Evolutionary conservation across 495 filamentous ascomycete genomes (phyloP).

Genomic region (Penicillium cinerascens): DNA sequence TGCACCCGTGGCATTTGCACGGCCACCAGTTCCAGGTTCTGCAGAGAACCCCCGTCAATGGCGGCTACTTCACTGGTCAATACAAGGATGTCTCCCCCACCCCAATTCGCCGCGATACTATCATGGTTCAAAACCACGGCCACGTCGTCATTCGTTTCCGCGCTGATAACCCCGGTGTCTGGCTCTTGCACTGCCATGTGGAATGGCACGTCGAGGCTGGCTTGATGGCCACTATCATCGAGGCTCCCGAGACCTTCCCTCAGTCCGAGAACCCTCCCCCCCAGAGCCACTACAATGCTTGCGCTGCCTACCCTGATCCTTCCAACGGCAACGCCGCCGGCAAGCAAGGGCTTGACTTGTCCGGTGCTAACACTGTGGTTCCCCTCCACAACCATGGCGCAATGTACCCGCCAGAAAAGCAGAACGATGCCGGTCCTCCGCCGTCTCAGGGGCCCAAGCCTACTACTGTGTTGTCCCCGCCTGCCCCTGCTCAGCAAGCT

Average conservation of each 20-base stretch:
- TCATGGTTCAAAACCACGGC: constrained; percentile 53
- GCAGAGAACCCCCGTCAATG: constrained; percentile 40
- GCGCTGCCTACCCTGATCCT: constrained; percentile 20
- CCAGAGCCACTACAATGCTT: constrained; percentile 21
- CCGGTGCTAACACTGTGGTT: constrained; percentile 15
- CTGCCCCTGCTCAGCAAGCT: background rate
- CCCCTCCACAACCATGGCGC: constrained; percentile 13
- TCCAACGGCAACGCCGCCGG: constrained; percentile 24
- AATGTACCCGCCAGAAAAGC: constrained; percentile 7
- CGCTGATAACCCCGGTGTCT: constrained; percentile 72
- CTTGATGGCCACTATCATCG: constrained; percentile 67
- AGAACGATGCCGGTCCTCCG: background rate
- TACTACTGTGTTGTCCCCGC: background rate
- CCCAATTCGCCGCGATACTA: constrained; percentile 50
- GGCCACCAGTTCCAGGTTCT: constrained; percentile 54
- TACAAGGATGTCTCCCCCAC: constrained; percentile 18
- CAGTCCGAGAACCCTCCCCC: constrained; percentile 15
- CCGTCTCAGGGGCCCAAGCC: background rate
- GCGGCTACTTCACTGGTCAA: constrained; percentile 38
- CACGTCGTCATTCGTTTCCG: constrained; percentile 64
- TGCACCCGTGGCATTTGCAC: constrained; percentile 66
- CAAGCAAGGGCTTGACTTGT: constrained; percentile 18
- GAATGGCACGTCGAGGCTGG: constrained; percentile 79
- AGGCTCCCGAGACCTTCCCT: constrained; percentile 39
- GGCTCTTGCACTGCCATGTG: constrained; percentile 79